phyloP scores from a whole-genome alignment of 805 yeast species.

The Saturnispora saitoi region DNA sequence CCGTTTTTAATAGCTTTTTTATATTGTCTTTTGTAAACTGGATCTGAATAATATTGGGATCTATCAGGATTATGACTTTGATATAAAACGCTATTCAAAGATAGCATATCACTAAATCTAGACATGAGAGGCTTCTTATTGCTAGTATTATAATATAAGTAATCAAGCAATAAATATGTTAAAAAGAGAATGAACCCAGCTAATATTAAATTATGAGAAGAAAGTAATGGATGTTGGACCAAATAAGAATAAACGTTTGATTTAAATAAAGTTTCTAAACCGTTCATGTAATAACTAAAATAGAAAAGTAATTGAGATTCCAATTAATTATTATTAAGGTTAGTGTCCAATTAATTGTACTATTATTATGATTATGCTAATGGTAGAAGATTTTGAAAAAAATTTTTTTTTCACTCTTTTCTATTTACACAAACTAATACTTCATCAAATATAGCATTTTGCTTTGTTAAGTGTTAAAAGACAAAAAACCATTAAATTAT shows the following conservation, averaged over 20 bases:
- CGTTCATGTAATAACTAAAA: neutral
- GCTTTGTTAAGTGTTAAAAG: no score
- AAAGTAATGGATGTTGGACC: neutral
- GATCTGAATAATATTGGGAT: slow-evolving; percentile 4
- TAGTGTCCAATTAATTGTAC: neutral
- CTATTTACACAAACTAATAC: neutral
- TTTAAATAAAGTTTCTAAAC: neutral
- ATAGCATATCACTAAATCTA: slow-evolving; percentile 12
- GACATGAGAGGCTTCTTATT: neutral
- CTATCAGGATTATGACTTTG: slow-evolving; percentile 9
- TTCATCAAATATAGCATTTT: neutral
- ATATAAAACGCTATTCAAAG: slow-evolving; percentile 9
- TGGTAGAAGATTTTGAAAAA: neutral
- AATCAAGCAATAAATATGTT: slow-evolving; percentile 3
- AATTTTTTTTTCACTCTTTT: neutral
- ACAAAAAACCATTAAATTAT: no score
- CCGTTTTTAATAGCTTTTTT: slow-evolving; percentile 47
- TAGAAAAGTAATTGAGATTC: neutral
- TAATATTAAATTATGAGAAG: neutral
- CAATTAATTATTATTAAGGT: neutral
- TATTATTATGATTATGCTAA: neutral
- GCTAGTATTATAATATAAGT: neutral
- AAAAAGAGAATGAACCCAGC: neutral
- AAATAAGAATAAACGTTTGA: neutral
- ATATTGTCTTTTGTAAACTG: slow-evolving; percentile 12